These are phyloP conservation scores for Fagus crenata DNA, from an alignment of 306 rosid species.

Conservation along the genomic window DNA sequence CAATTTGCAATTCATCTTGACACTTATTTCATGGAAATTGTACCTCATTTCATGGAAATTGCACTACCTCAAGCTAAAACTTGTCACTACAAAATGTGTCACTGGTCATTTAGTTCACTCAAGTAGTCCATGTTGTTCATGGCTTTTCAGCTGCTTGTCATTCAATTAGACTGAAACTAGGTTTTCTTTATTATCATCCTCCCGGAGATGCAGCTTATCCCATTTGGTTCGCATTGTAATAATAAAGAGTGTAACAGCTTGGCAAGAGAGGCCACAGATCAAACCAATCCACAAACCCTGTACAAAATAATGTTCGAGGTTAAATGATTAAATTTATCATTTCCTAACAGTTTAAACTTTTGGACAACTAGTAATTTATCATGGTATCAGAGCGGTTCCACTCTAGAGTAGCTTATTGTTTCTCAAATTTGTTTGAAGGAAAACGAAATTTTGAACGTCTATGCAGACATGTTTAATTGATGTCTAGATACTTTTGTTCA, in stretches of 20 bases:
- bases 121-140: background rate
- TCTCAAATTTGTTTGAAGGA: background rate
- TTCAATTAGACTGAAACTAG: slow-evolving; percentile 6
- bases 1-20: no score
- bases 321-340: no score
- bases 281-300: slow-evolving; percentile 88
- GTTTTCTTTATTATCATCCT: slow-evolving; percentile 17
- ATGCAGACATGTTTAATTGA: background rate
- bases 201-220: slow-evolving; percentile 36
- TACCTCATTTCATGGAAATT: no score
- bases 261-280: slow-evolving; percentile 61
- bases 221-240: slow-evolving; percentile 43
- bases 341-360: no score
- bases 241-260: slow-evolving; percentile 43
- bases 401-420: background rate
- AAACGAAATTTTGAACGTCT: background rate
- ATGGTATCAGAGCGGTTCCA: no score
- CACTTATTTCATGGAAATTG: no score
- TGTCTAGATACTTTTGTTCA: background rate
- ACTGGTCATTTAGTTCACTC: background rate
- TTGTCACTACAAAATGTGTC: background rate
- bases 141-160: background rate
- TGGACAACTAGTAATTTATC: no score
- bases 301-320: background rate
- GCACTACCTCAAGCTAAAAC: no score